Base-by-base conservation (phyloP, 1,139 yeast genomes). In the Trichomonascaceae sp. region DNA sequence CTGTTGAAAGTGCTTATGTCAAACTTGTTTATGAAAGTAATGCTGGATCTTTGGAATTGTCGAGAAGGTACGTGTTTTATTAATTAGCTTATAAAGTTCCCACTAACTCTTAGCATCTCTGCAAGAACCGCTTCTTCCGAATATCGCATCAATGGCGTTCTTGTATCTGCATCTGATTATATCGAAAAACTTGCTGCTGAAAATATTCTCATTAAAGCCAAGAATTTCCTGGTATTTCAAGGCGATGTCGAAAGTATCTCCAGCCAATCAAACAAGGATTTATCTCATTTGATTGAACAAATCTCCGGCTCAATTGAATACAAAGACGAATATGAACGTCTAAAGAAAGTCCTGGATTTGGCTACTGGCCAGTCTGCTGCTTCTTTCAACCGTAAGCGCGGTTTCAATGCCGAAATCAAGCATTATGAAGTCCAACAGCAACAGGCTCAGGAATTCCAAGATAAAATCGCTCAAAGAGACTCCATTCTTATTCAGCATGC, bases 241-340 rank as follows among this genome's bases (percentile, higher is more conserved):
- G 99, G 99, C 55, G 98, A 93, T 66, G 96, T 93, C 49, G 99
- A 93, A 67, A 86, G 85, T 61, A 84, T 93, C 52, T 99, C 99
- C 0, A 80, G 96, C 1, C 96, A 91, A 67, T 83, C 93, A 0
- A 82, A 98, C 0, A 71, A 72, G 46, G 96, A 89, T 49, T 75
- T 93, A 57, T 82, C 96, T 2, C 77, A 74, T 50, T 71, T 91
- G 59, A 74, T 95, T 54, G 99, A 93, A 69, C 83, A 82, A 24
- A 83, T 93, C 30, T 85, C 95, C 58, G 96, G 97, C 0, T 86
- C 96, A 0, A 71, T 73, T 6, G 95, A 87, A 50, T 81, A 71
- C 61, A 77, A 80, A 50, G 75, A 74, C 32, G 89, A 88, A 57
- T 93, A 85, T 66, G 95, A 86, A n/a, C 62, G 65, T 19, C 69